These are phyloP conservation scores for Suillus lakei DNA, from an alignment of 768 basidiomycete species.

Conservation along the genomic window DNA sequence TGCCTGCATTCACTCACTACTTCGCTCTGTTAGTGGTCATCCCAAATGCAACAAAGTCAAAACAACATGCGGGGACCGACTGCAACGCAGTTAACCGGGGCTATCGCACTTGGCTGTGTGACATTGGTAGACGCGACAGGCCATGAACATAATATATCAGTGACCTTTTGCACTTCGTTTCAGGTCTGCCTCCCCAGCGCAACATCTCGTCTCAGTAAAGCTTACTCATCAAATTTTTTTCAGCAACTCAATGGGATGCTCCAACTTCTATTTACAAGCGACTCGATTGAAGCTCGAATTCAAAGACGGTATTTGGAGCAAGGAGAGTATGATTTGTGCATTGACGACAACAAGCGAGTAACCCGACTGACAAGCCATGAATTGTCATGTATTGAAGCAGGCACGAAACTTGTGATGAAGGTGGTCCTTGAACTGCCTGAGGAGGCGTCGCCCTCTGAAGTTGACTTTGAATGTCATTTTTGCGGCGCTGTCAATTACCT, in stretches of 20 bases:
- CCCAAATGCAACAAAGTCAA: neutral
- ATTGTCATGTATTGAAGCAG: constrained; percentile 30
- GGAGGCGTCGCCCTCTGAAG: constrained; percentile 12
- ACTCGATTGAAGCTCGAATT: constrained; percentile 23
- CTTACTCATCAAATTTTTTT: neutral
- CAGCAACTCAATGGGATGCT: constrained; percentile 30
- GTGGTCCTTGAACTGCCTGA: constrained; percentile 28
- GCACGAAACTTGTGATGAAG: constrained; percentile 32
- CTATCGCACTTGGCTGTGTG: constrained; percentile 17
- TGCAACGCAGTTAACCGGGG: neutral
- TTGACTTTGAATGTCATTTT: constrained; percentile 22
- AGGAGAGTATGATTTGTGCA: constrained; percentile 29
- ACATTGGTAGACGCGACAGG: constrained; percentile 31
- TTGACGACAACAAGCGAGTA: constrained; percentile 27
- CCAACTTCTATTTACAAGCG: constrained; percentile 17
- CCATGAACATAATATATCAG: constrained; percentile 23
- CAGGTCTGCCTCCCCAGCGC: constrained; percentile 17
- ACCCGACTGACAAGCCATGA: constrained; percentile 27
- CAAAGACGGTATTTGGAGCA: constrained; percentile 31
- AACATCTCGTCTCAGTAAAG: neutral
- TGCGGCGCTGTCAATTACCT: constrained; percentile 4
- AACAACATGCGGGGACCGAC: neutral
- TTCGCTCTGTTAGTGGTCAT: neutral
- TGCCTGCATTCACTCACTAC: neutral
- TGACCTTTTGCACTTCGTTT: constrained; percentile 30